A percentile compares a stretch with the other conserved stretches of the same genome.
These are phyloP conservation scores for Viridothelium virens DNA, from an alignment of 495 filamentous ascomycete genomes.

Conservation along the genomic window DNA sequence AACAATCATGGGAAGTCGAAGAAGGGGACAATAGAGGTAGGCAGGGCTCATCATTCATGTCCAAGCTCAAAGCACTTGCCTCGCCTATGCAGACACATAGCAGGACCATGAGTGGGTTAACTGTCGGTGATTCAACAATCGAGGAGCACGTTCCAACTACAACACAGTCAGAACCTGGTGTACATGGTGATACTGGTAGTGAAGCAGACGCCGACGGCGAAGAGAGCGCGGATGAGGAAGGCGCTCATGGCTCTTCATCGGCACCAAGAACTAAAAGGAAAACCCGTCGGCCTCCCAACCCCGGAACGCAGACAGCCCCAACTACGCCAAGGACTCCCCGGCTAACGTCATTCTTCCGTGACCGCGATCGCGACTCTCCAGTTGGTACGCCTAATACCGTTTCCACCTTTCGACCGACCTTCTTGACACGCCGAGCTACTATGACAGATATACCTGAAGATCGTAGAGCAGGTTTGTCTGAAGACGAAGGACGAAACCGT, in stretches of 20 bases:
- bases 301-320: conserved; percentile 49
- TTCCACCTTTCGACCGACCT: conserved; percentile 38
- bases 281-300: conserved; percentile 28
- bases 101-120: conserved; percentile 30
- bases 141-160: conserved; percentile 26
- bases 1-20: conserved; percentile 29
- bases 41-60: conserved; percentile 32
- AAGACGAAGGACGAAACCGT: conserved; percentile 78
- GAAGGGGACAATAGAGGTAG: conserved; percentile 23
- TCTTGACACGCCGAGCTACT: conserved; percentile 60
- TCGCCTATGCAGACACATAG: conserved; percentile 33
- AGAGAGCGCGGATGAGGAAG: conserved; percentile 33
- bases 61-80: conserved; percentile 37
- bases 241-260: conserved; percentile 16
- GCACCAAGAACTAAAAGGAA: conserved; percentile 27
- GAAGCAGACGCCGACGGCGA: conserved; percentile 37
- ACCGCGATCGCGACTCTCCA: conserved; percentile 25
- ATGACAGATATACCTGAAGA: conserved; percentile 59
- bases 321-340: conserved; percentile 48
- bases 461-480: conserved; percentile 66
- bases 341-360: conserved; percentile 26
- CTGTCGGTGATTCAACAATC: conserved; percentile 25
- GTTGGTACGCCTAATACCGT: conserved; percentile 19
- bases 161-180: conserved; percentile 24
- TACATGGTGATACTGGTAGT: conserved; percentile 25